Conservation (phyloP, 331 rosid genomes). For the Phaseolus coccineus region DNA sequence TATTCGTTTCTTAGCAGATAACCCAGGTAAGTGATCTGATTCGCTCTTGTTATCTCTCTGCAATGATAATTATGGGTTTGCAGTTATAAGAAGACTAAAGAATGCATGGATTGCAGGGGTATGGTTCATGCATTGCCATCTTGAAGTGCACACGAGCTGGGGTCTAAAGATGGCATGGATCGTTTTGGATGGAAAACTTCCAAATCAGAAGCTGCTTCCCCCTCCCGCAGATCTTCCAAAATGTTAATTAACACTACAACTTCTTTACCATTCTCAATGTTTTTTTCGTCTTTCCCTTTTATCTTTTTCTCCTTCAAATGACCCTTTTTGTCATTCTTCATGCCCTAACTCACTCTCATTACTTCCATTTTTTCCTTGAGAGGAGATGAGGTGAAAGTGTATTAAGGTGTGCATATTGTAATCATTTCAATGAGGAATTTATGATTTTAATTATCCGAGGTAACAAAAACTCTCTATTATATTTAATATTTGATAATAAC, state of each 20-base stretch:
- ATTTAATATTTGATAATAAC: background rate
- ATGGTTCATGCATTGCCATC: constrained; percentile 74
- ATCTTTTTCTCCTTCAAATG: background rate
- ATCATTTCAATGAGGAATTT: background rate
- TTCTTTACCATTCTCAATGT: background rate
- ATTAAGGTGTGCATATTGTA: constrained; percentile 25
- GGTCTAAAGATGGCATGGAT: constrained; percentile 73
- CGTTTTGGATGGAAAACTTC: constrained; percentile 64
- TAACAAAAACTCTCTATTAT: background rate
- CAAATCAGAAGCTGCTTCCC: constrained; percentile 60
- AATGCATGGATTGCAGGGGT: constrained; percentile 47
- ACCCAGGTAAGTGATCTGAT: constrained; percentile 47
- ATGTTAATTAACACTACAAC: constrained; percentile 46
- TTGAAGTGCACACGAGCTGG: constrained; percentile 72
- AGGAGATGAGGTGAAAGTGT: constrained; percentile 4
- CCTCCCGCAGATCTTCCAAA: constrained; percentile 64
- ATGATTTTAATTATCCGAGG: background rate
- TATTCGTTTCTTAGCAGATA: constrained; percentile 56
- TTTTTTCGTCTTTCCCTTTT: background rate
- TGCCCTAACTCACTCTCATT: background rate
- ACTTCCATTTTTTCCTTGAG: constrained; percentile 12
- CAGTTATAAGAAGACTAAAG: background rate
- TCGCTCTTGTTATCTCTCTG: background rate
- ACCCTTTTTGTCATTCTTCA: constrained; percentile 25
- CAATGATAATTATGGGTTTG: background rate